Evolutionary conservation across 495 filamentous ascomycete species (phyloP).

Genomic region (Schizothecium vesticola): DNA sequence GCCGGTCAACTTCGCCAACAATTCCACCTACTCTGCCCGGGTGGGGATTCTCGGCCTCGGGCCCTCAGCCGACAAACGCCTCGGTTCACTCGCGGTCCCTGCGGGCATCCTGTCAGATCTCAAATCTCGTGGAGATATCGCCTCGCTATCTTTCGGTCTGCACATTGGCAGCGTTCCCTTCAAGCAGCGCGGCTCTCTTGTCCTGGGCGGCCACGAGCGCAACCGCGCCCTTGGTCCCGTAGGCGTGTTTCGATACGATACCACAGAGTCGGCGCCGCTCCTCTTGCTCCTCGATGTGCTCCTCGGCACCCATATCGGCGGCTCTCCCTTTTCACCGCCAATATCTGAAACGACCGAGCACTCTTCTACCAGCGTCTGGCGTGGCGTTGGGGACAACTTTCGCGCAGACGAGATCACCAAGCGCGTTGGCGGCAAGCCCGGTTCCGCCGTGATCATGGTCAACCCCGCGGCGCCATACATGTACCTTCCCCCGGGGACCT

Average conservation of each 20-base stretch:
- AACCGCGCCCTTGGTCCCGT: neutral
- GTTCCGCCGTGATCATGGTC: neutral
- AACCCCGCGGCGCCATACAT: constrained; percentile 35
- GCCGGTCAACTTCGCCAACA: neutral
- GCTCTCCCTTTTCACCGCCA: neutral
- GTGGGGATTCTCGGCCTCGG: neutral
- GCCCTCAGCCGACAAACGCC: neutral
- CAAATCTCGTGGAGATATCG: neutral
- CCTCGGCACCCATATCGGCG: neutral
- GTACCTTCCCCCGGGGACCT: constrained; percentile 45
- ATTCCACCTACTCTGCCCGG: neutral
- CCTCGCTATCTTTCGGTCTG: neutral
- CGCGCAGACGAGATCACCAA: neutral
- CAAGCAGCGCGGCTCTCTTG: neutral
- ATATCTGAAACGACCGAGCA: neutral
- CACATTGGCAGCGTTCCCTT: neutral
- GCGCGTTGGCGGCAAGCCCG: neutral
- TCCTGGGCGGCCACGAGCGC: neutral
- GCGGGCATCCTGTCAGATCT: neutral
- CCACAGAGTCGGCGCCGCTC: neutral
- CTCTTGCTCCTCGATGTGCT: neutral
- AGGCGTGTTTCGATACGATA: neutral
- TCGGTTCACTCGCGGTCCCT: neutral
- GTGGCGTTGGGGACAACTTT: neutral
- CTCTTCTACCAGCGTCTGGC: neutral